A percentile compares a stretch with the other conserved stretches of the same genome.
These are phyloP conservation scores for Pulveroboletus sp. DNA, from an alignment of 1,284 basidiomycete species.

Conservation along the genomic window DNA sequence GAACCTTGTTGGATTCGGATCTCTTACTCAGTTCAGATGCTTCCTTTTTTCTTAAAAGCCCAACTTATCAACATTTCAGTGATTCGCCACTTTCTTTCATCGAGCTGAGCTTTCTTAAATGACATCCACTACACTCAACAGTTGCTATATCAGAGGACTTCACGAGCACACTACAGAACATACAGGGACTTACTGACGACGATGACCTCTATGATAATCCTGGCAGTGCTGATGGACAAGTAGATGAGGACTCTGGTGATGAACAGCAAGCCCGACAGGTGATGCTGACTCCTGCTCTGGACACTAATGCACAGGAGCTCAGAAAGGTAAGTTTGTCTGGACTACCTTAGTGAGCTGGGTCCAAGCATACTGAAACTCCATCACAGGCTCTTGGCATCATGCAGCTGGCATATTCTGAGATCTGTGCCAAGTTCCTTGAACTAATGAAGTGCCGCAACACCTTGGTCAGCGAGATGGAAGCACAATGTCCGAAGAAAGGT, in stretches of 20 bases:
- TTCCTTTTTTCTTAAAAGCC: no score
- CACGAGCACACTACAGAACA: no score
- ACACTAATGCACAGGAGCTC: slow-evolving; percentile 4
- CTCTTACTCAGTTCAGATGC: no score
- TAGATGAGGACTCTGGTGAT: not conserved
- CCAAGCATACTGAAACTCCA: not conserved
- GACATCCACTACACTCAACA: no score
- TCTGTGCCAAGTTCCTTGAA: not conserved
- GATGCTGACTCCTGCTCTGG: not conserved
- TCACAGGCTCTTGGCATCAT: not conserved
- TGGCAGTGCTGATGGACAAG: not conserved
- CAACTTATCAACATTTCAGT: no score
- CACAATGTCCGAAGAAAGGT: not conserved
- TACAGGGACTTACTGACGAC: no score
- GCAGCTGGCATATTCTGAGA: not conserved
- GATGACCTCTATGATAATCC: no score
- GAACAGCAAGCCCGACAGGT: not conserved
- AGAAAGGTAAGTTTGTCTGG: not conserved
- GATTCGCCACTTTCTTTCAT: no score
- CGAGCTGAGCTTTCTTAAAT: no score
- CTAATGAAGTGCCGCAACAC: not conserved
- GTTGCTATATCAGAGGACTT: no score
- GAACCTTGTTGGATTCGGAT: no score
- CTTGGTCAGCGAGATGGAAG: not conserved
- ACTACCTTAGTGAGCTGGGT: not conserved